Conservation (phyloP, 2,329 filamentous ascomycete genomes). For the Sporothrix dimorphospora region DNA sequence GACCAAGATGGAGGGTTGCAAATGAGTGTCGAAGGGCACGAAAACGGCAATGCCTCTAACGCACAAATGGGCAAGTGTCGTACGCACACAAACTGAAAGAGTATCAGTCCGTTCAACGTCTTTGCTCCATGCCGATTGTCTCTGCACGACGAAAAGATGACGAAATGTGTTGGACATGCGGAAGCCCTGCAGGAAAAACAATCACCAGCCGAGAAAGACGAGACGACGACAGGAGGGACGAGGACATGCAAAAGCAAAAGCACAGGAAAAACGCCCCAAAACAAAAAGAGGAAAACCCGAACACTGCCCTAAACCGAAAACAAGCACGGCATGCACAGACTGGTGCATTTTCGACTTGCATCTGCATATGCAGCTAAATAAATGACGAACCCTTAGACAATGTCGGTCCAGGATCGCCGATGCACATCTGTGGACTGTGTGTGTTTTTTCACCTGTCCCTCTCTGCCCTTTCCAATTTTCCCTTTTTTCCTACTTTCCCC, state of each 20-base stretch:
- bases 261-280: neutral
- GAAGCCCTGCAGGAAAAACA: conserved; percentile 8
- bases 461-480: neutral
- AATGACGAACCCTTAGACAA: conserved; percentile 4
- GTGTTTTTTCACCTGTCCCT: neutral
- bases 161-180: neutral
- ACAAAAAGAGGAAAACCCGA: neutral
- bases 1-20: neutral
- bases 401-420: conserved; percentile 11
- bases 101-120: conserved; percentile 4
- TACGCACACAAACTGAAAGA: neutral
- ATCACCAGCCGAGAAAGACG: neutral
- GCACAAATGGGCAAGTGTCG: neutral
- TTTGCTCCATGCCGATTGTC: neutral
- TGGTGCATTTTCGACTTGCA: conserved; percentile 12
- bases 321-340: neutral
- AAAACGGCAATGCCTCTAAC: neutral
- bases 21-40: neutral
- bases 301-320: conserved; percentile 4
- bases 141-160: neutral
- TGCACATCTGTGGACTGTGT: conserved; percentile 10
- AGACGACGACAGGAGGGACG: neutral
- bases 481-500: conserved; percentile 1
- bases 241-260: neutral
- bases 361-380: conserved; percentile 23